Conservation (phyloP, 2,329 filamentous ascomycete species). For the Fusarium sp. region DNA sequence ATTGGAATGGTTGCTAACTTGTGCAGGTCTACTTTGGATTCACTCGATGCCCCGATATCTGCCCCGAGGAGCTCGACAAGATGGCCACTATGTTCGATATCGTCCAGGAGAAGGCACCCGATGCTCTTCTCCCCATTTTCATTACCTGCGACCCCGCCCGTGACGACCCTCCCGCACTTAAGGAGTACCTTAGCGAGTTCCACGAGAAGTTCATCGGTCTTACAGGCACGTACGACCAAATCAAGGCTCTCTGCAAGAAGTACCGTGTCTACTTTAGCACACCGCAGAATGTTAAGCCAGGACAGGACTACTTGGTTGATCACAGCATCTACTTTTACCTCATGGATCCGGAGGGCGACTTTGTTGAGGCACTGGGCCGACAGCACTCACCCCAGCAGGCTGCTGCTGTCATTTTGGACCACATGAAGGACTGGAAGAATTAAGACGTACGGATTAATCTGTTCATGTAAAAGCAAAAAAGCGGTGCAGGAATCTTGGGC, state of each 20-base stretch:
- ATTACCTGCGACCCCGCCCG: constrained; percentile 95
- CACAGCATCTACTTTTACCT: constrained; percentile 99
- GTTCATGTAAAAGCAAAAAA: constrained; percentile 13
- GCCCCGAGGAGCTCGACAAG: constrained; percentile 98
- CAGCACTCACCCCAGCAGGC: constrained; percentile 93
- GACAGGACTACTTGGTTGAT: constrained; percentile 96
- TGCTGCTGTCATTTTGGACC: constrained; percentile 84
- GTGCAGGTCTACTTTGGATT: constrained; percentile 96
- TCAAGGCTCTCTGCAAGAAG: constrained; percentile 93
- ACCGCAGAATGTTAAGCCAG: constrained; percentile 86
- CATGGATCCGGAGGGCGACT: constrained; percentile 98
- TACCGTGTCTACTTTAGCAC: constrained; percentile 99
- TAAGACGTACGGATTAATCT: constrained; percentile 2
- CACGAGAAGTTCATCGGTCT: constrained; percentile 87
- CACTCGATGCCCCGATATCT: constrained; percentile 98
- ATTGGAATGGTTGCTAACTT: constrained; percentile 15
- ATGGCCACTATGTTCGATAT: constrained; percentile 96
- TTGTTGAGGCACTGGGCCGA: constrained; percentile 94
- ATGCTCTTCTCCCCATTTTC: constrained; percentile 80
- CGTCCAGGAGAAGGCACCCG: constrained; percentile 64
- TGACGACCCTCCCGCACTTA: constrained; percentile 86
- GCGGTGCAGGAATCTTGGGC: constrained; percentile 28
- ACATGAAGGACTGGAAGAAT: constrained; percentile 74
- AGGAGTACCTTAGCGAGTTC: constrained; percentile 90
- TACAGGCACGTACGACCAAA: constrained; percentile 92